Evolutionary conservation across 306 rosid genomes (phyloP), one percentile per base, ranked within the genome.

Genomic region (Vigna angularis): DNA sequence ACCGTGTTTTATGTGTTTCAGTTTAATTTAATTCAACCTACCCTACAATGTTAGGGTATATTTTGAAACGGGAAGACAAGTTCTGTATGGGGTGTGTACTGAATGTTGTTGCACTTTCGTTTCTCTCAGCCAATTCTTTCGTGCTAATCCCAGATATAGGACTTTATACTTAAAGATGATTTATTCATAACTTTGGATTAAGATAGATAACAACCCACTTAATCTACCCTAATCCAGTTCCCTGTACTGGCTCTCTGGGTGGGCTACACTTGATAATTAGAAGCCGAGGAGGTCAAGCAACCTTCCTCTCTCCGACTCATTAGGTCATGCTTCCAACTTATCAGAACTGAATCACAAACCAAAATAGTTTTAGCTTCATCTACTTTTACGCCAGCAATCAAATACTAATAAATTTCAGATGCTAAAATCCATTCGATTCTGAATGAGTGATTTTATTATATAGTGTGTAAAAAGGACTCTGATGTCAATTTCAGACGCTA

Each of bases 351-450:
- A 45, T 12, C 50, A 12, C 50, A 45, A 45, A 45, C 50, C 50
- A 45, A 45, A 45, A 12, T 45, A 45, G 50, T 45, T 1, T 45
- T 45, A 1, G 50, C 50, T 45, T 45, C 50, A 45, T 11, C 16
- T 45, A 45, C 15, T 45, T 12, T 45, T 45, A 3, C 11, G 50
- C 50, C 50, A 45, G 5, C 50, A 45, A 12, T 45, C 50, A 45
- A 45, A 42, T 42, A 42, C 47, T 42, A 9, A 42, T 36, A 9
- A 36, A 36, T 6, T 36, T 36, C 42, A 7, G 42, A 36, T 7
- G 6, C 81, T 94, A 86, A 92, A 94, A 85, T 94, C 98, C 3
- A 94, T 97, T 38, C 97, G 90, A 88, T 34, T 34, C 6, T 34
- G 38, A 5, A 61, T 9, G 58, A 70, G 16, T 34, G 42, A 55